phyloP scores from a whole-genome alignment of 1,139 yeast genomes.

The Meyerozyma smithsonii region DNA sequence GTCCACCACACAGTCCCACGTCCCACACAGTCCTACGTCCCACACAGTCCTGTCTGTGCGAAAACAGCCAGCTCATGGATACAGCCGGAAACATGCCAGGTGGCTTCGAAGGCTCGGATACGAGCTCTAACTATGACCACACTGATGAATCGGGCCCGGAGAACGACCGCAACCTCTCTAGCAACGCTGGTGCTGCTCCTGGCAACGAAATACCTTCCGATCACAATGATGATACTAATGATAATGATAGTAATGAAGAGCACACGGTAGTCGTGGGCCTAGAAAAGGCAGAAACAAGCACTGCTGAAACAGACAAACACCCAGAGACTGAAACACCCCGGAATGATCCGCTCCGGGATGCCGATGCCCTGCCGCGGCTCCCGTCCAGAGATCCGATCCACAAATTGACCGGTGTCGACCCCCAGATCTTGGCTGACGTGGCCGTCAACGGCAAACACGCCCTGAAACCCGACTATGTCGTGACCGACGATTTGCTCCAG shows the following conservation, averaged over 20 bases:
- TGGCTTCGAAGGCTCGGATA: background rate
- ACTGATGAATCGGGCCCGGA: background rate
- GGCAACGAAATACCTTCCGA: background rate
- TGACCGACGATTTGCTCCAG: conserved; percentile 30
- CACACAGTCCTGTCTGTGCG: no score
- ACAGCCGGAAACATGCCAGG: background rate
- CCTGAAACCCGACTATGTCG: background rate
- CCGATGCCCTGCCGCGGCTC: background rate
- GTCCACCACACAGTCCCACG: no score
- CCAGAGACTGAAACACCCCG: conserved; percentile 7
- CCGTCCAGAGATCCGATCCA: background rate
- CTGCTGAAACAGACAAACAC: conserved; percentile 23
- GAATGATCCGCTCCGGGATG: no score
- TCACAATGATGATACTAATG: background rate
- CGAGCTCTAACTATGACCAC: background rate
- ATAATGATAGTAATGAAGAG: background rate
- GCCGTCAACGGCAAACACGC: background rate
- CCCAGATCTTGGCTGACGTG: conserved; percentile 1
- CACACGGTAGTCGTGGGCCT: conserved; percentile 7
- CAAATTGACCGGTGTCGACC: background rate
- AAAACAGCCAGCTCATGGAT: background rate
- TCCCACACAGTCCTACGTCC: no score
- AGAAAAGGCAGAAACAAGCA: conserved; percentile 18
- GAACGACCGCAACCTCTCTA: background rate
- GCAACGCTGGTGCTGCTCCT: background rate